A percentile compares a stretch with the other conserved stretches of the same genome.
phyloP scores from a whole-genome alignment of 139 green algal species.

The Chlorella sp. region DNA sequence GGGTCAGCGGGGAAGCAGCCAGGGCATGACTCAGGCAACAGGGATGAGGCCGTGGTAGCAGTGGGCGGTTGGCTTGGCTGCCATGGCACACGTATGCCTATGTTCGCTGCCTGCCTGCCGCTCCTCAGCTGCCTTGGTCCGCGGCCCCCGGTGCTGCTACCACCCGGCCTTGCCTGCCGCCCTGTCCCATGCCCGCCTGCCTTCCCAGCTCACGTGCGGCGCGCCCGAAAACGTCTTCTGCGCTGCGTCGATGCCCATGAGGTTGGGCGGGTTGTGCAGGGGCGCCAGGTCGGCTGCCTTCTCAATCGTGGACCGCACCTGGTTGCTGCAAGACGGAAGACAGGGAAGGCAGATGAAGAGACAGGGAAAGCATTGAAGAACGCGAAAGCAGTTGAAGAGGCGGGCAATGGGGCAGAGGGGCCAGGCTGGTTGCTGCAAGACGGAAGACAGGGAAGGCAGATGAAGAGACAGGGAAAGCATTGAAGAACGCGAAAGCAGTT shows the following conservation, averaged over 20 bases:
- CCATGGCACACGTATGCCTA: too few species aligned
- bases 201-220: conserved; percentile 61
- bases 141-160: too few species aligned
- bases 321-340: conserved; percentile 9
- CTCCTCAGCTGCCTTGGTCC: too few species aligned
- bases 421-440: conserved; percentile 25
- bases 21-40: too few species aligned
- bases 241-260: conserved; percentile 76
- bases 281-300: conserved; percentile 77
- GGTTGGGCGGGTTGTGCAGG: conserved; percentile 88
- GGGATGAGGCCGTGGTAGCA: too few species aligned
- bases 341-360: not conserved
- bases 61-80: too few species aligned
- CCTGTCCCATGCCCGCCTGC: not conserved
- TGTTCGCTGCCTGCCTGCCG: too few species aligned
- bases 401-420: not conserved
- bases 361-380: too few species aligned
- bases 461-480: not conserved
- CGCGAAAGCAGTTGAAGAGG: too few species aligned
- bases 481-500: too few species aligned
- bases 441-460: not conserved
- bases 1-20: not conserved
- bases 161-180: not conserved
- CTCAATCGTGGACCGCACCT: conserved; percentile 65
- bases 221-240: conserved; percentile 58